Base-by-base conservation (phyloP, 2,329 filamentous ascomycete genomes). In the Microdochium paspali region DNA sequence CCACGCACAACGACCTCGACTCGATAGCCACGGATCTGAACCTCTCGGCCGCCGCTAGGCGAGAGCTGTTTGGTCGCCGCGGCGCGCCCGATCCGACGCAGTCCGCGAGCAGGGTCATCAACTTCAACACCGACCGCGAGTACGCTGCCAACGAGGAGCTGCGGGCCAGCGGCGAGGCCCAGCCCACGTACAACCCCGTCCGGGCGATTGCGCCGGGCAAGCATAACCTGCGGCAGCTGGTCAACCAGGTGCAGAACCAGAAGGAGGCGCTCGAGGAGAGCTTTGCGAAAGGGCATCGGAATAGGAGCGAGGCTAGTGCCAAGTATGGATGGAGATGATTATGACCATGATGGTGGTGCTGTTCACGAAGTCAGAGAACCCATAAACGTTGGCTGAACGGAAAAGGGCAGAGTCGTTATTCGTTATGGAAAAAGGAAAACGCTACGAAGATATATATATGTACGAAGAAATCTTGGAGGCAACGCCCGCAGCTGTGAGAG, bases 181-280 rank as follows among this genome's bases (percentile, higher is more conserved):
- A 82, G 47, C 35, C 35, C 18, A 77, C 81, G 45, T 86, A 94
- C 67, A 90, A 91, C 58, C 87, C 90, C 7, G 84, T 96, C 48
- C 84, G 89, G 46, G 72, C 84, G 2, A 85, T 95, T 61, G 83
- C 87, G 23, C 86, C 90, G 3, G 87, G 89, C 50, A 96, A 96
- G 70, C 90, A 96, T 67, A 94, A 79, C 58, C 72, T 97, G 63
- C 83, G 84, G 60, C 90, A 95, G 69, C 73, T 97, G 56, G 86
- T 97, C 54, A 89, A 82, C 65, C 85, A 85, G 51, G 90, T 87
- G 24, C 81, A 81, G 55, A 87, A 76, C 52, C 90, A 97, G 67
- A 82, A 83, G 61, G 89, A 95, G 10, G 90, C 89, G 2, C 69
- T 96, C 54, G 90, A 96, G 66, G 91, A 97, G 60, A 90, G 87